Evolutionary conservation across 371 early-diverging fungal species (phyloP).

Genomic region (Parasitella parasitica): DNA sequence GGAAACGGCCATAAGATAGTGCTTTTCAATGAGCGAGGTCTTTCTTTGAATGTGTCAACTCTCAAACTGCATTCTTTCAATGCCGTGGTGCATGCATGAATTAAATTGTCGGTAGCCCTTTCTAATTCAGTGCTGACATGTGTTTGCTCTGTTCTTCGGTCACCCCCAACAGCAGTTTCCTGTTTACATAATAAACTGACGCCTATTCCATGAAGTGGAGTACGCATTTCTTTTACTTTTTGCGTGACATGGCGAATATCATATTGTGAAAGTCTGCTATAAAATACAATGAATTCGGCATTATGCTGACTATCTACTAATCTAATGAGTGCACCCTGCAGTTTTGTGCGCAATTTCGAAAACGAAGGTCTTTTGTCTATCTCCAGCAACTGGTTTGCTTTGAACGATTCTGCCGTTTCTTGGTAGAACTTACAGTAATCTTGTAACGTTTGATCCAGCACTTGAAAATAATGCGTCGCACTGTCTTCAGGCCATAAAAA

Average conservation of each 20-base stretch:
- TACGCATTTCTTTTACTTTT: constrained; percentile 27
- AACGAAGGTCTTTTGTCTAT: not conserved
- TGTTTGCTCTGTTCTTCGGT: not conserved
- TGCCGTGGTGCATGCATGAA: not conserved
- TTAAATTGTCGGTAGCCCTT: not conserved
- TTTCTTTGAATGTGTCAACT: not conserved
- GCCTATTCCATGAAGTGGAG: constrained; percentile 38
- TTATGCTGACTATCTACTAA: constrained; percentile 42
- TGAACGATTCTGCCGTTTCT: constrained; percentile 27
- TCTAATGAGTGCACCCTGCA: constrained; percentile 25
- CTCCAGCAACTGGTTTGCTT: constrained; percentile 1
- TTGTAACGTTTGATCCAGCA: constrained; percentile 19
- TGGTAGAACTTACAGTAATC: constrained; percentile 26
- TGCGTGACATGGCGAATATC: constrained; percentile 30
- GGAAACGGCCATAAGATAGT: constrained; percentile 44
- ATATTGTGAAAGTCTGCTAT: constrained; percentile 24
- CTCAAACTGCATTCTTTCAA: not conserved
- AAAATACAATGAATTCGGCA: constrained; percentile 30
- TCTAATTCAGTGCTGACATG: not conserved
- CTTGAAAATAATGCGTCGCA: constrained; percentile 25
- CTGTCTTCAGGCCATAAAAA: constrained; percentile 47
- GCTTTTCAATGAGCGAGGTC: constrained; percentile 10
- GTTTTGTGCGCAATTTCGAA: constrained; percentile 19
- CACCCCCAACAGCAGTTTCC: not conserved
- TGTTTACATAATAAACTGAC: constrained; percentile 20